phyloP scores from a whole-genome alignment of 495 filamentous ascomycete genomes.

The Trichoderma asperelloides region DNA sequence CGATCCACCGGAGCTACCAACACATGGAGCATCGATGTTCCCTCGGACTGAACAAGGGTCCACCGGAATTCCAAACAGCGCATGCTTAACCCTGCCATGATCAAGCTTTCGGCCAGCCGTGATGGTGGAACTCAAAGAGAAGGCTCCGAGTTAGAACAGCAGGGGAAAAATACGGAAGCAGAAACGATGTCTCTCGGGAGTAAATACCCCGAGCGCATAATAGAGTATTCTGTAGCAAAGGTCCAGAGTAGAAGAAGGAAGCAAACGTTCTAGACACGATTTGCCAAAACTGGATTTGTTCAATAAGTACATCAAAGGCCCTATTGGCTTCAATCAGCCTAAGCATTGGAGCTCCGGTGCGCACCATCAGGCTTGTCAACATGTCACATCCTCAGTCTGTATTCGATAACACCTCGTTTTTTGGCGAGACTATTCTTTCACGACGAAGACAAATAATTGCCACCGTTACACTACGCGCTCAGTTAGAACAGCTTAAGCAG shows the following conservation, averaged over 20 bases:
- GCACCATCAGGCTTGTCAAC: neutral
- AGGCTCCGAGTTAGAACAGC: neutral
- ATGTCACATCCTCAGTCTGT: constrained; percentile 21
- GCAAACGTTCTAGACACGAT: neutral
- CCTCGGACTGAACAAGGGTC: neutral
- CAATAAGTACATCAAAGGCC: neutral
- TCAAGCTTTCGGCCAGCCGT: neutral
- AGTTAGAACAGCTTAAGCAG: constrained; percentile 42
- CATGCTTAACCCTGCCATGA: neutral
- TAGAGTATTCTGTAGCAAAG: neutral
- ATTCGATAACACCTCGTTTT: constrained; percentile 24
- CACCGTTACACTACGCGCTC: constrained; percentile 31
- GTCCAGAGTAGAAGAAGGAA: neutral
- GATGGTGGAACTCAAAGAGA: neutral
- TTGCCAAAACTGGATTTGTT: neutral
- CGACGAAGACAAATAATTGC: constrained; percentile 32
- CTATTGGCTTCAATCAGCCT: neutral
- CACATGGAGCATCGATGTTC: neutral
- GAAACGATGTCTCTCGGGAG: neutral
- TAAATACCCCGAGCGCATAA: neutral
- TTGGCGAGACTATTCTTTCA: constrained; percentile 26
- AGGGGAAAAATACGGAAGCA: neutral
- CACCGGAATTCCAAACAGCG: neutral
- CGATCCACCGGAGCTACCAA: neutral
- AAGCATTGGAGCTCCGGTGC: neutral